Evolutionary conservation across 805 yeast genomes (phyloP).

Genomic region (Isabelozyma pseudorhagii): DNA sequence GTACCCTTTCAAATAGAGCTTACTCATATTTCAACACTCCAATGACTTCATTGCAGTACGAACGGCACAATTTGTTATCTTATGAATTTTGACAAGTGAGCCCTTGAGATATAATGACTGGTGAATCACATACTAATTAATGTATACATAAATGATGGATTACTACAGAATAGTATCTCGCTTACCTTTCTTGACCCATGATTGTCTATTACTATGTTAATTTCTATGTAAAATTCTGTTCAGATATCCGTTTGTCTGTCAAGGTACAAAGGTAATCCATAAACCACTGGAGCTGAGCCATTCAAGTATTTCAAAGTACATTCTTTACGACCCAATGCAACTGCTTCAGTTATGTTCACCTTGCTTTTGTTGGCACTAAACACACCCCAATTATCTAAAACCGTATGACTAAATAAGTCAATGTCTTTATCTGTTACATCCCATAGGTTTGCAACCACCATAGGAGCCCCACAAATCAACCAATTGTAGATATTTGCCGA

Average conservation of each 20-base stretch:
- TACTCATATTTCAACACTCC: no score
- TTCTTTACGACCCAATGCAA: conserved; percentile 55
- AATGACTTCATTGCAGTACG: no score
- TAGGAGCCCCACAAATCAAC: conserved; percentile 76
- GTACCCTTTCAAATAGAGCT: no score
- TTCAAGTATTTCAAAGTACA: conserved; percentile 75
- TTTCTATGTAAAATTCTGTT: neutral
- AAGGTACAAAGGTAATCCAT: conserved; percentile 69
- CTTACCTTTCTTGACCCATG: neutral
- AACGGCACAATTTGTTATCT: no score
- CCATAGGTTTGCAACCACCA: conserved; percentile 87
- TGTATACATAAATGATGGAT: neutral
- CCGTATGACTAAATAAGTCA: conserved; percentile 65
- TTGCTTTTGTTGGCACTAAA: conserved; percentile 12
- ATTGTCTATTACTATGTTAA: neutral
- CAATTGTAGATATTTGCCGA: conserved; percentile 76
- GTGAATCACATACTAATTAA: neutral
- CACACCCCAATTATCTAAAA: conserved; percentile 69
- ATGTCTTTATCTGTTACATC: conserved; percentile 96
- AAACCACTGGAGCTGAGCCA: conserved; percentile 90
- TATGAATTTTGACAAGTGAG: no score
- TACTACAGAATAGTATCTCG: neutral
- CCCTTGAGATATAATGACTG: no score
- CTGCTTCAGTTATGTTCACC: conserved; percentile 50
- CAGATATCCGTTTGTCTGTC: neutral